A percentile compares a stretch with the other conserved stretches of the same genome.
phyloP scores from a whole-genome alignment of 257 asterid genomes.

The Nicotiana attenuata region DNA sequence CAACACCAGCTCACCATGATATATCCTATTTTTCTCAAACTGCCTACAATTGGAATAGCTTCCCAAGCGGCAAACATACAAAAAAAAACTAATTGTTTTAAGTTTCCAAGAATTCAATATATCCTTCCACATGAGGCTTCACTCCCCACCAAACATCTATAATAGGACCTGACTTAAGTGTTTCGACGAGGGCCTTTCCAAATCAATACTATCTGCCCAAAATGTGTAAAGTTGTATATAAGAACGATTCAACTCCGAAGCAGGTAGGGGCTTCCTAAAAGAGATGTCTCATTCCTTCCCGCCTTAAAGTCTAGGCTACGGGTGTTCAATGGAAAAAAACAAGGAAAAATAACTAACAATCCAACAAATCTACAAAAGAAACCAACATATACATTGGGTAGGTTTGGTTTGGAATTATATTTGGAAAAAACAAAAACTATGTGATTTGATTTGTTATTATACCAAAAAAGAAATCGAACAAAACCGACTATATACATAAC shows the following conservation, averaged over 20 bases:
- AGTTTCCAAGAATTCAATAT: background rate
- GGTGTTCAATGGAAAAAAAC: background rate
- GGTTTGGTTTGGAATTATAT: no score
- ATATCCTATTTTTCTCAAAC: background rate
- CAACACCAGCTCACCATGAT: background rate
- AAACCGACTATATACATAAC: background rate
- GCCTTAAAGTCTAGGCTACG: background rate
- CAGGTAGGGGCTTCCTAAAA: background rate
- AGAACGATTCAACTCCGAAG: background rate
- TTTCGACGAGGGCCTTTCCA: background rate
- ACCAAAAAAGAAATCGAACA: background rate
- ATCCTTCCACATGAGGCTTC: background rate
- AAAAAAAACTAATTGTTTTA: no score
- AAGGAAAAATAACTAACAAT: no score
- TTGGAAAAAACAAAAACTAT: background rate
- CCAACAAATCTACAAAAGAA: no score
- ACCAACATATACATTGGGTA: no score
- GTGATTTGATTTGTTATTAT: constrained; percentile 1
- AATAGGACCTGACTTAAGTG: background rate
- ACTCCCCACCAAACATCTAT: background rate
- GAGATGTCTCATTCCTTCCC: background rate
- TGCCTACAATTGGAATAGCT: background rate
- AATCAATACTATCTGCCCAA: background rate
- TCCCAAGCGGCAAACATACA: background rate
- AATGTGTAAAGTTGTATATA: background rate